These are phyloP conservation scores for Aspergillus sp. DNA, from an alignment of 2,329 filamentous ascomycete species.

Conservation along the genomic window DNA sequence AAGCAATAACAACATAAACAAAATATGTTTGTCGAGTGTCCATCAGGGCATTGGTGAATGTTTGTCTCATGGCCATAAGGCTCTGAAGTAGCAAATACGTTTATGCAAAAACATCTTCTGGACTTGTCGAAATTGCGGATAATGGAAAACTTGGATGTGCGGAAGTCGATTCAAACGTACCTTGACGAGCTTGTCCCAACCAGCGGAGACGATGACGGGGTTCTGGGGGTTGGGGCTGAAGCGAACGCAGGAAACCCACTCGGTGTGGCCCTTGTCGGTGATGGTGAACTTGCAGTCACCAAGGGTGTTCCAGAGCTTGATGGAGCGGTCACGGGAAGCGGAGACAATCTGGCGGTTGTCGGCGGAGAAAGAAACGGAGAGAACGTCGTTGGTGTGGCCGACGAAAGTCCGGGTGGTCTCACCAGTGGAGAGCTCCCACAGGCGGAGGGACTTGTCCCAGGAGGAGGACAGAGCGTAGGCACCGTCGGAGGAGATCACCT, in stretches of 20 bases:
- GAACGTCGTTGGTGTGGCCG: conserved; percentile 98
- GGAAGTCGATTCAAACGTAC: conserved; percentile 59
- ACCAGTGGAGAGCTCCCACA: conserved; percentile 98
- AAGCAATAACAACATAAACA: conserved; percentile 12
- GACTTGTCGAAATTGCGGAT: conserved; percentile 26
- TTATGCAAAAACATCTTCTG: conserved; percentile 87
- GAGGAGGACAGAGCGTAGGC: conserved; percentile 98
- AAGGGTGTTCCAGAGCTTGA: conserved; percentile 99
- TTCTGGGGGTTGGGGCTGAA: conserved; percentile 99
- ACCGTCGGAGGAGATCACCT: conserved; percentile 99
- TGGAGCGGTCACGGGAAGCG: conserved; percentile 94
- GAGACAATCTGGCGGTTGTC: conserved; percentile 99
- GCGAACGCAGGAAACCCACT: conserved; percentile 99
- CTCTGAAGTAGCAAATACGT: conserved; percentile 99
- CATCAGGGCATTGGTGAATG: conserved; percentile 69
- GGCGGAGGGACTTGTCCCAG: conserved; percentile 99
- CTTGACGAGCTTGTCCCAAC: conserved; percentile 99
- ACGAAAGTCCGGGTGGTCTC: conserved; percentile 97
- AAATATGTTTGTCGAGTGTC: conserved; percentile 25
- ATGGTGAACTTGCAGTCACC: conserved; percentile 99
- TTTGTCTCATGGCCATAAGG: conserved; percentile 94
- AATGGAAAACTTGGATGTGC: conserved; percentile 4
- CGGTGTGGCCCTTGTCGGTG: conserved; percentile 99
- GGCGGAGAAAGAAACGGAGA: conserved; percentile 99
- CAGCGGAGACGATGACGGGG: conserved; percentile 97